phyloP scores from a whole-genome alignment of 805 yeast genomes.

The Candida tibetensis region DNA sequence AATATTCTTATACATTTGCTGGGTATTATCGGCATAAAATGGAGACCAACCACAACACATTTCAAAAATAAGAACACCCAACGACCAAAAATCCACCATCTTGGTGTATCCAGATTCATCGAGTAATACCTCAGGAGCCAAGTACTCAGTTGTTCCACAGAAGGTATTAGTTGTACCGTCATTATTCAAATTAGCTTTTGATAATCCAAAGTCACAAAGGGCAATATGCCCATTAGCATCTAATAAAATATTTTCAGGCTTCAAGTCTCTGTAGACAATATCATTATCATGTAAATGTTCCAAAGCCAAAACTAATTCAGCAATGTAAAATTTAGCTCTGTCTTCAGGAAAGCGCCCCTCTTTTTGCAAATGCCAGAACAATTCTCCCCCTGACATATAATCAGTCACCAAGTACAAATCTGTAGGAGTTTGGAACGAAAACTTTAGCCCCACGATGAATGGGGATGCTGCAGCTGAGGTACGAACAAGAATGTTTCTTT shows the following conservation, averaged over 20 bases:
- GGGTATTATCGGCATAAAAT: constrained; percentile 95
- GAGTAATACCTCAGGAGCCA: constrained; percentile 93
- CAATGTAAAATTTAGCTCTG: constrained; percentile 94
- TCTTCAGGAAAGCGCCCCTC: constrained; percentile 93
- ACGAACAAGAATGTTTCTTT: constrained; percentile 88
- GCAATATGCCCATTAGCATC: constrained; percentile 98
- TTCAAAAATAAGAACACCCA: constrained; percentile 94
- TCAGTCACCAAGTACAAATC: constrained; percentile 94
- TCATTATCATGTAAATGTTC: constrained; percentile 95
- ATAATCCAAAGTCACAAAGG: constrained; percentile 93
- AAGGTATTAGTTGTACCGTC: constrained; percentile 94
- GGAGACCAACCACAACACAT: constrained; percentile 99
- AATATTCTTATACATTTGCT: constrained; percentile 98
- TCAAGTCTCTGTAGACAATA: constrained; percentile 93
- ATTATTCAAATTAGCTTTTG: constrained; percentile 84
- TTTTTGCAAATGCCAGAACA: constrained; percentile 94
- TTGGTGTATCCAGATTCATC: constrained; percentile 97
- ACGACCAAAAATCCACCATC: constrained; percentile 99
- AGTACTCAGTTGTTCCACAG: constrained; percentile 97
- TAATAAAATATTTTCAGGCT: constrained; percentile 91
- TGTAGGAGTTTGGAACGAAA: constrained; percentile 91
- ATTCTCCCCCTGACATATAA: constrained; percentile 97
- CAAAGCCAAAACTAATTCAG: constrained; percentile 88
- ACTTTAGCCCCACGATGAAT: constrained; percentile 94
- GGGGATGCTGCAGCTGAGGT: constrained; percentile 86